phyloP scores from a whole-genome alignment of 1,139 yeast genomes.

The Pichia sp. region DNA sequence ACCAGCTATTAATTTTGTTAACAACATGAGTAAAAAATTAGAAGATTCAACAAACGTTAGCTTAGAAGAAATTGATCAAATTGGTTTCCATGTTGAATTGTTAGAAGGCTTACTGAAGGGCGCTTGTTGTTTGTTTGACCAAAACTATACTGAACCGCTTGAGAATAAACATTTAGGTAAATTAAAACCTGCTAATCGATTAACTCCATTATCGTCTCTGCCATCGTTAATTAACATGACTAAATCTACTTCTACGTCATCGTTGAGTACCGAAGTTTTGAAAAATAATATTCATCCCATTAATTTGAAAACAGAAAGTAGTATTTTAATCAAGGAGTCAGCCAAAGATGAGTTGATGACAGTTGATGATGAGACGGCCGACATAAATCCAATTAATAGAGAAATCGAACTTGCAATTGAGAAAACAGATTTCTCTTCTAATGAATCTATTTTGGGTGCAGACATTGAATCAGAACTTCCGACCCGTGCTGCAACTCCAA shows the following conservation, averaged over 20 bases:
- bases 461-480: slow-evolving; percentile 31
- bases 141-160: slow-evolving; percentile 33
- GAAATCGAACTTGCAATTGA: slow-evolving; percentile 15
- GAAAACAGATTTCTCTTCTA: slow-evolving; percentile 5
- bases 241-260: slow-evolving; percentile 6
- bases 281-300: too few relatives aligned
- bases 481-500: slow-evolving; percentile 25
- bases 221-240: slow-evolving; percentile 16
- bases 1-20: slow-evolving; percentile 38
- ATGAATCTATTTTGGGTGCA: slow-evolving; percentile 19
- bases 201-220: slow-evolving; percentile 15
- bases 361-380: slow-evolving; percentile 12
- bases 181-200: slow-evolving; percentile 1
- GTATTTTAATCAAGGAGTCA: neutral
- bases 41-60: slow-evolving; percentile 22
- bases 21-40: slow-evolving; percentile 22
- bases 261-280: slow-evolving; percentile 1
- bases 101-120: slow-evolving; percentile 57
- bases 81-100: slow-evolving; percentile 21
- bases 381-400: slow-evolving; percentile 15
- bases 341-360: slow-evolving; percentile 3
- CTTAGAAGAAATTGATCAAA: slow-evolving; percentile 23
- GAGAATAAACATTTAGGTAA: slow-evolving; percentile 11
- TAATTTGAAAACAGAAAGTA: too few relatives aligned
- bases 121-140: slow-evolving; percentile 69